Percentiles rank a stretch among this genome's conserved stretches.
phyloP scores from a whole-genome alignment of 768 basidiomycete species.

The Fomitopsis serialis region DNA sequence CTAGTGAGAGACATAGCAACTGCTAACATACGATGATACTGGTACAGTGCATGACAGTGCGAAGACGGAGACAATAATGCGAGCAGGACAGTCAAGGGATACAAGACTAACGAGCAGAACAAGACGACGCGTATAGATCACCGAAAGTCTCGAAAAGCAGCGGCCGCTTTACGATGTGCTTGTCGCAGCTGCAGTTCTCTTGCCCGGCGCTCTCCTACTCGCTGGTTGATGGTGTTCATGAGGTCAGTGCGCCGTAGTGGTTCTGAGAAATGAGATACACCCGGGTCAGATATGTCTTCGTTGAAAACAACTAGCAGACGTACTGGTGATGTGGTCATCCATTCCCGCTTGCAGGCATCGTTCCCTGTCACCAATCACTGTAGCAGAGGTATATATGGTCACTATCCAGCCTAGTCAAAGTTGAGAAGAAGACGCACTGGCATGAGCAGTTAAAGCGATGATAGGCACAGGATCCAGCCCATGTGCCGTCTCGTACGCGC shows the following conservation, averaged over 20 bases:
- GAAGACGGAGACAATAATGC: constrained; percentile 1
- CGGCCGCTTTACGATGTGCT: not conserved
- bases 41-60: constrained; percentile 2
- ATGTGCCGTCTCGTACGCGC: constrained; percentile 74
- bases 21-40: constrained; percentile 13
- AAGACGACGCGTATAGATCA: not conserved
- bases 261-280: constrained; percentile 48
- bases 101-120: not conserved
- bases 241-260: constrained; percentile 76
- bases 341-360: constrained; percentile 73
- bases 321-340: constrained; percentile 83
- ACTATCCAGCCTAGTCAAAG: not conserved
- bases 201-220: constrained; percentile 55
- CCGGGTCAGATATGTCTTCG: constrained; percentile 7
- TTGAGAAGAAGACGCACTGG: constrained; percentile 55
- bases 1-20: constrained; percentile 9
- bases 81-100: not conserved
- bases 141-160: not conserved
- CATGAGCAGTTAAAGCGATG: constrained; percentile 95
- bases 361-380: constrained; percentile 87
- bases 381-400: not conserved
- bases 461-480: constrained; percentile 77
- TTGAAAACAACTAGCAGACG: constrained; percentile 19
- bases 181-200: not conserved
- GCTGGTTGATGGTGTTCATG: constrained; percentile 75